A percentile compares a stretch with the other conserved stretches of the same genome.
Evolutionary conservation across 2,329 filamentous ascomycete genomes (phyloP).

Genomic region (Scedosporium apiospermum): DNA sequence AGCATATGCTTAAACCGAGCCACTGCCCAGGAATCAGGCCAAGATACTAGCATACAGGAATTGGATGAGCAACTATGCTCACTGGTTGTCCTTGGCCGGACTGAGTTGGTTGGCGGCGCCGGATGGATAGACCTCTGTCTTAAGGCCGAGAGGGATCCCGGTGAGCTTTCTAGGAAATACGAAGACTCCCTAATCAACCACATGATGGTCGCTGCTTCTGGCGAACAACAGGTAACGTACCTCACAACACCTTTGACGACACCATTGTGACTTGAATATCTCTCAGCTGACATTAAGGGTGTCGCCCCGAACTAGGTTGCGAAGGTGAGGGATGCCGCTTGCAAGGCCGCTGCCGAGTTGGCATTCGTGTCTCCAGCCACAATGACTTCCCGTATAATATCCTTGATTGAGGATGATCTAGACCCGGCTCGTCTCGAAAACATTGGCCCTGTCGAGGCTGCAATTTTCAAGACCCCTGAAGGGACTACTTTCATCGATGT

Average conservation of each 20-base stretch:
- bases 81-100: slow-evolving; percentile 67
- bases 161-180: slow-evolving; percentile 58
- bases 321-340: slow-evolving; percentile 59
- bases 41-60: slow-evolving; percentile 32
- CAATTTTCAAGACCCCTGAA: slow-evolving; percentile 85
- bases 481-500: slow-evolving; percentile 87
- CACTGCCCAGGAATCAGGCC: slow-evolving; percentile 30
- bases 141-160: slow-evolving; percentile 72
- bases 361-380: slow-evolving; percentile 84
- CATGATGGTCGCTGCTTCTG: slow-evolving; percentile 43
- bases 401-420: slow-evolving; percentile 66
- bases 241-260: neutral
- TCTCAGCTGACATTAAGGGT: slow-evolving; percentile 9
- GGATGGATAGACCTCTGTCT: slow-evolving; percentile 89
- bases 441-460: slow-evolving; percentile 79
- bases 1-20: slow-evolving; percentile 53
- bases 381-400: slow-evolving; percentile 67
- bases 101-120: slow-evolving; percentile 64
- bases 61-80: slow-evolving; percentile 65
- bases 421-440: slow-evolving; percentile 57
- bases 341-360: slow-evolving; percentile 77
- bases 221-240: slow-evolving; percentile 39
- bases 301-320: slow-evolving; percentile 15
- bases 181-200: slow-evolving; percentile 58
- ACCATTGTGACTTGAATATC: neutral